A percentile compares a stretch with the other conserved stretches of the same genome.
Evolutionary conservation across 768 basidiomycete species (phyloP).

Genomic region (Coprinopsis cinerea): DNA sequence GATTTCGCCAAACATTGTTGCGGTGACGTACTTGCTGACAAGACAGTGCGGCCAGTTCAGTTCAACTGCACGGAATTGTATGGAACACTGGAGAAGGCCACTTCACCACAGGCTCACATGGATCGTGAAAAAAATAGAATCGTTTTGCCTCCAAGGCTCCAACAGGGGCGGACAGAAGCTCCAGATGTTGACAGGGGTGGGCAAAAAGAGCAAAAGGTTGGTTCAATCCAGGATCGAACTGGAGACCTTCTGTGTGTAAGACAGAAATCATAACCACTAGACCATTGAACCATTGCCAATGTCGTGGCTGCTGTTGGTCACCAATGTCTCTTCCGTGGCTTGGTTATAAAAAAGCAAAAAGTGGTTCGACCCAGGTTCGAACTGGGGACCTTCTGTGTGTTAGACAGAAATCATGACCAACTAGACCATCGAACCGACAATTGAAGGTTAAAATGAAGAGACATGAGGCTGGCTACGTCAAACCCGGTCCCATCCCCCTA

Average conservation of each 20-base stretch:
- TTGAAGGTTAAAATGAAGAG: not conserved
- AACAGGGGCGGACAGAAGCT: not conserved
- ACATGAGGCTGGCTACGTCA: too few species aligned
- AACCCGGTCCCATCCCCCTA: too few species aligned
- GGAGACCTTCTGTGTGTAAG: conserved; percentile 8
- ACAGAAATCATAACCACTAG: conserved; percentile 10
- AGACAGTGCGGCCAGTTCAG: too few species aligned
- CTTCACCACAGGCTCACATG: too few species aligned
- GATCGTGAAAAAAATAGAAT: too few species aligned
- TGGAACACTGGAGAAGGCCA: too few species aligned
- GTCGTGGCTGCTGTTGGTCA: too few species aligned
- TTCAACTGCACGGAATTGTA: too few species aligned
- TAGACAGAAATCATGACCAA: conserved; percentile 1
- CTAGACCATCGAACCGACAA: not conserved
- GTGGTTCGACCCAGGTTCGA: conserved; percentile 1
- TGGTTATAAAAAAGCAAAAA: too few species aligned
- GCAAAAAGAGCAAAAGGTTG: not conserved
- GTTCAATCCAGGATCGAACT: conserved; percentile 5
- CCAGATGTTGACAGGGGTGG: not conserved
- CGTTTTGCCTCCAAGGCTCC: not conserved
- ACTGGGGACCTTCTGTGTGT: conserved; percentile 3
- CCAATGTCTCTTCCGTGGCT: too few species aligned
- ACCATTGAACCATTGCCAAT: conserved; percentile 7
- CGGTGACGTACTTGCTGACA: too few species aligned
- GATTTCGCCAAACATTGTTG: too few species aligned